These are phyloP conservation scores for Penicillium pulvis DNA, from an alignment of 495 filamentous ascomycete species.

Conservation along the genomic window DNA sequence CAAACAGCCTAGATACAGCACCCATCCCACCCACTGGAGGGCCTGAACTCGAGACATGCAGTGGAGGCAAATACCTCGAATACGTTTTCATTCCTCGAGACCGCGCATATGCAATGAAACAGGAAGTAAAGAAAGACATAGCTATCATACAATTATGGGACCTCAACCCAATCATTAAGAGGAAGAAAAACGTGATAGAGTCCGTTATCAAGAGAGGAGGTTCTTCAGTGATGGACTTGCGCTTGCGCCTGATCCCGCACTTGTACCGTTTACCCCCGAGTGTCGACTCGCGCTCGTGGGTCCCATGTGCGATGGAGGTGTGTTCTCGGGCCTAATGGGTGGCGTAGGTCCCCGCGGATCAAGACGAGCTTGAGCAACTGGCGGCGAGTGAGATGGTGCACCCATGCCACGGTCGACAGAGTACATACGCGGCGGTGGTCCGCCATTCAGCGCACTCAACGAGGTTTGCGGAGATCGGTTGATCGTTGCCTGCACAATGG, in stretches of 20 bases:
- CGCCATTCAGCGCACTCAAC: slow-evolving; percentile 41
- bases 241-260: slow-evolving; percentile 56
- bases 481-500: slow-evolving; percentile 44
- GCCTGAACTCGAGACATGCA: not conserved
- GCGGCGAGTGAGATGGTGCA: slow-evolving; percentile 41
- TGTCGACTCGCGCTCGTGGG: slow-evolving; percentile 33
- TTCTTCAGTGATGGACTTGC: slow-evolving; percentile 77
- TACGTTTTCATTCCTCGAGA: slow-evolving; percentile 26
- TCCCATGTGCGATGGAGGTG: slow-evolving; percentile 27
- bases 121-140: slow-evolving; percentile 26
- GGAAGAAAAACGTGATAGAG: slow-evolving; percentile 4
- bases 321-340: slow-evolving; percentile 38
- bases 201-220: slow-evolving; percentile 58
- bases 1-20: slow-evolving; percentile 4
- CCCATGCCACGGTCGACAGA: slow-evolving; percentile 39
- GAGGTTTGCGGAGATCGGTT: slow-evolving; percentile 46
- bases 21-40: not conserved
- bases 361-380: slow-evolving; percentile 36
- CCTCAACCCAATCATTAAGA: not conserved
- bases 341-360: slow-evolving; percentile 39
- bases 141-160: slow-evolving; percentile 30
- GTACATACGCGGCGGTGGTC: slow-evolving; percentile 39
- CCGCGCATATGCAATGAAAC: slow-evolving; percentile 28
- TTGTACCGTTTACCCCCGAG: slow-evolving; percentile 38
- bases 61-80: not conserved